Conservation (phyloP, 768 basidiomycete species). For the Suillus ampliporus region DNA sequence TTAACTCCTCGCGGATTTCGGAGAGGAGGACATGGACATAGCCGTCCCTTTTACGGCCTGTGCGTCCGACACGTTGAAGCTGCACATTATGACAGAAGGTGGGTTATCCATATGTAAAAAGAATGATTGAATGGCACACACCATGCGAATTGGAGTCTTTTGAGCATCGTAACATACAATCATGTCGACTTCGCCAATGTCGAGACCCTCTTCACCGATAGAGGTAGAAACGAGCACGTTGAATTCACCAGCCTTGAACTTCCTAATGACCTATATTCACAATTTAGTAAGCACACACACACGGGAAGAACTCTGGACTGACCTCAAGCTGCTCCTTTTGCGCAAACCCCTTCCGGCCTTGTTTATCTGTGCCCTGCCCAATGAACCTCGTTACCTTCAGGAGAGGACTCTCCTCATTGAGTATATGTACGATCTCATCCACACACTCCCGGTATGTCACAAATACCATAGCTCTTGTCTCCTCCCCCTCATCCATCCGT, state of each 20-base stretch:
- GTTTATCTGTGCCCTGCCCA: conserved; percentile 86
- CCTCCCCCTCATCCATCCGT: conserved; percentile 44
- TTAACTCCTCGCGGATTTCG: conserved; percentile 87
- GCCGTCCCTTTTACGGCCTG: conserved; percentile 91
- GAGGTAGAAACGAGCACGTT: conserved; percentile 96
- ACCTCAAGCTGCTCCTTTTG: conserved; percentile 95
- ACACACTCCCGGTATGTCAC: conserved; percentile 89
- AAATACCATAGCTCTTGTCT: conserved; percentile 91
- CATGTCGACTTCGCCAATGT: conserved; percentile 96
- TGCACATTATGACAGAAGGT: conserved; percentile 36
- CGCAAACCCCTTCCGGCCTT: conserved; percentile 84
- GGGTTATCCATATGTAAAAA: conserved; percentile 12
- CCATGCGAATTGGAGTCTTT: conserved; percentile 96
- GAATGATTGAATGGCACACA: conserved; percentile 41
- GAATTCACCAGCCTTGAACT: conserved; percentile 85
- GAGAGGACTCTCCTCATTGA: conserved; percentile 78
- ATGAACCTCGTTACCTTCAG: conserved; percentile 87
- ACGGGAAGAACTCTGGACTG: conserved; percentile 21
- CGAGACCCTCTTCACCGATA: conserved; percentile 97
- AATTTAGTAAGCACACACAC: conserved; percentile 12
- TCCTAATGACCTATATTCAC: conserved; percentile 70
- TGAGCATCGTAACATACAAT: conserved; percentile 97
- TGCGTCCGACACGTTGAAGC: conserved; percentile 96
- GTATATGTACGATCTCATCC: conserved; percentile 83
- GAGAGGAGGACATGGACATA: conserved; percentile 90